phyloP scores from a whole-genome alignment of 225 moss, liverwort and hornwort genomes.

The Neckera pumila region DNA sequence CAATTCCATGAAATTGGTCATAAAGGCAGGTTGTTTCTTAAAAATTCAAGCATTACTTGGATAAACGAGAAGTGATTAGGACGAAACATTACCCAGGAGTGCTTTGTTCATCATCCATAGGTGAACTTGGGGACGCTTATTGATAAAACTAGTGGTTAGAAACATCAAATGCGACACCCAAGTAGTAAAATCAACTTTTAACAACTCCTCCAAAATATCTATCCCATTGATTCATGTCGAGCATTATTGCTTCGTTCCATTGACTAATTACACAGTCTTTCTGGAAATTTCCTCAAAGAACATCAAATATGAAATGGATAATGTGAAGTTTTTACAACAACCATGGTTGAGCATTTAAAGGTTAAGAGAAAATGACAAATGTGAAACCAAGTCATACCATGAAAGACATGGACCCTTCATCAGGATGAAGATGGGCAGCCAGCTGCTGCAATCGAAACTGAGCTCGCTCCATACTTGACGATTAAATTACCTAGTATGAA shows the following conservation, averaged over 20 bases:
- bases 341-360: neutral
- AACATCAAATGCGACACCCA: neutral
- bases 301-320: neutral
- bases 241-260: neutral
- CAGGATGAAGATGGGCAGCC: conserved; percentile 28
- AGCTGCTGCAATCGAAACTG: conserved; percentile 43
- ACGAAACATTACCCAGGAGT: neutral
- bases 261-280: neutral
- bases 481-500: neutral
- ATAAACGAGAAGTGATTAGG: neutral
- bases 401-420: conserved; percentile 22
- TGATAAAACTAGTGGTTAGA: neutral
- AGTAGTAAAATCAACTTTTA: neutral
- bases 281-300: neutral
- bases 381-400: conserved; percentile 9
- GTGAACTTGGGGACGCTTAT: neutral
- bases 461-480: conserved; percentile 30
- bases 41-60: neutral
- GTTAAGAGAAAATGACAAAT: neutral
- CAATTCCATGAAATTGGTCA: neutral
- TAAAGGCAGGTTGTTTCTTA: neutral
- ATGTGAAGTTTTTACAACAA: neutral
- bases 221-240: neutral
- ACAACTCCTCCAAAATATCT: neutral
- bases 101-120: neutral